A percentile compares a stretch with the other conserved stretches of the same genome.
phyloP scores from a whole-genome alignment of 2,329 filamentous ascomycete species.

The Zelopaecilomyces penicillatus region DNA sequence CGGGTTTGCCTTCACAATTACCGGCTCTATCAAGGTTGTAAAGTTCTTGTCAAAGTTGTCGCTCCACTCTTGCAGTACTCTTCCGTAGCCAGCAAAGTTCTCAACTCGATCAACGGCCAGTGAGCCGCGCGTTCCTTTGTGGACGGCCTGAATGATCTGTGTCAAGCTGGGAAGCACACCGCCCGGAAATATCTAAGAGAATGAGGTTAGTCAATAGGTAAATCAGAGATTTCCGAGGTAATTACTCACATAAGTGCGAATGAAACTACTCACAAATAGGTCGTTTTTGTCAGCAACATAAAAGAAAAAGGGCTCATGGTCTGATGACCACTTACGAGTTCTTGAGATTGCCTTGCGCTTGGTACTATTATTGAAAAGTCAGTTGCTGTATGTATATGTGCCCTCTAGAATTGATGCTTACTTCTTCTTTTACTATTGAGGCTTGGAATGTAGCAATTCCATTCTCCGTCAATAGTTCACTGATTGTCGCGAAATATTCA shows the following conservation, averaged over 20 bases:
- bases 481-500: constrained; percentile 57
- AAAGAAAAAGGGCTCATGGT: too few species aligned
- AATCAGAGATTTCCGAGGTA: constrained; percentile 5
- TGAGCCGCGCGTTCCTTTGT: constrained; percentile 47
- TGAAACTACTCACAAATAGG: too few species aligned
- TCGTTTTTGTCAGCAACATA: too few species aligned
- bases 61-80: constrained; percentile 58
- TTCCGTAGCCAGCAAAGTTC: constrained; percentile 66
- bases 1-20: constrained; percentile 39
- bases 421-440: constrained; percentile 48
- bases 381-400: background rate
- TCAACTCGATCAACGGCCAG: constrained; percentile 59
- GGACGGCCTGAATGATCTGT: constrained; percentile 53
- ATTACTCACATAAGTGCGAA: too few species aligned
- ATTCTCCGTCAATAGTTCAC: constrained; percentile 52
- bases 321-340: too few species aligned
- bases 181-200: constrained; percentile 70
- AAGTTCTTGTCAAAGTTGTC: constrained; percentile 48
- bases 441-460: constrained; percentile 64
- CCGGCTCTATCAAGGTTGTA: background rate
- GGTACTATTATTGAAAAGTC: constrained; percentile 27
- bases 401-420: background rate
- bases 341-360: too few species aligned
- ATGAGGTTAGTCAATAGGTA: constrained; percentile 49
- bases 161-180: constrained; percentile 55